Evolutionary conservation across 306 rosid genomes (phyloP), one percentile per base, ranked within the genome.

Genomic region (Lagenaria siceraria): DNA sequence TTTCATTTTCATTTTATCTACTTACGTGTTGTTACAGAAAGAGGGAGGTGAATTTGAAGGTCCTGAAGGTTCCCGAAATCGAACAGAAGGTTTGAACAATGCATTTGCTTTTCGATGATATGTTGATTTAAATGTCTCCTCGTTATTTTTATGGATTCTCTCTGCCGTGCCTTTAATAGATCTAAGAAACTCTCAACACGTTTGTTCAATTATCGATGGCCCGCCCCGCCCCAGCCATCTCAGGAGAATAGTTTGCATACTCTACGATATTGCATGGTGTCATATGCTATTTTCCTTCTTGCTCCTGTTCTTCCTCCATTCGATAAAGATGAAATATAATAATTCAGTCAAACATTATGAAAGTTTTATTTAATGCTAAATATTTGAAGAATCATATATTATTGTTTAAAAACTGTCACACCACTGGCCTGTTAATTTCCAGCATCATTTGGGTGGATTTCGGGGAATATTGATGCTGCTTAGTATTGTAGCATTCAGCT

Each of bases 41-140:
- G 88, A 92, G 99, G 86, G 99, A 96, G 88, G 99, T 96, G 81
- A 96, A 96, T 88, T 84, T 96, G 84, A 96, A 96, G 87, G 99
- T 96, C 29, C 87, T 96, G 77, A 96, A 96, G 90, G 97, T 96
- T 83, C 99, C 99, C 0, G 99, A 96, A 87, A 92, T 92, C 85
- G 99, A 96, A 77, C 99, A 96, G 89, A 96, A 96, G 99, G 99
- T 96, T 27, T 3, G 13, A 51, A 58, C 10, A n/a, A 17, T 74
- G 60, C 74, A 12, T 58, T n/a, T 52, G 3, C 8, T 59, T 56
- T 46, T 66, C 27, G 13, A 46, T 27, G 70, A 19, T 56, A 56
- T 73, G 62, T 56, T 42, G 10, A 19, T 46, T 22, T 17, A 51
- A 10, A 21, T 36, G 77, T 42, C 8, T 12, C n/a, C 31, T 46